Conservation (phyloP, 2,329 filamentous ascomycete species). For the Geosmithia flava region DNA sequence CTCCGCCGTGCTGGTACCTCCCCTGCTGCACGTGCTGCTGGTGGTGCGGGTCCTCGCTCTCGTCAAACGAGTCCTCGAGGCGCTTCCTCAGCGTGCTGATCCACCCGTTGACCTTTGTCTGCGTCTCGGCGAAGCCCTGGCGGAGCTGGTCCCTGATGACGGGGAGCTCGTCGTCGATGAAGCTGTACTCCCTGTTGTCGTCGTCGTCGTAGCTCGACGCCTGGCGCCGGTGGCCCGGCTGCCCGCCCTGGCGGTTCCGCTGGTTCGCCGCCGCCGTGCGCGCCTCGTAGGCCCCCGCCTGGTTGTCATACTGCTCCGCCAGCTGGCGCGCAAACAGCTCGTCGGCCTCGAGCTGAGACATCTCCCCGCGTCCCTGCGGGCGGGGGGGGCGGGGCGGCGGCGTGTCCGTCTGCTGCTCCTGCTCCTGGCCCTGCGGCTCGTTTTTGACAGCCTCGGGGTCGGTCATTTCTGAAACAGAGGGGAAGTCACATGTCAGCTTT, state of each 20-base stretch:
- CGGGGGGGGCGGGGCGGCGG: conserved; percentile 71
- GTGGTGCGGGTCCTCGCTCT: conserved; percentile 37
- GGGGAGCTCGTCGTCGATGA: conserved; percentile 91
- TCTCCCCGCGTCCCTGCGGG: conserved; percentile 48
- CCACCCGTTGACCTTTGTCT: conserved; percentile 87
- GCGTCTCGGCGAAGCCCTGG: conserved; percentile 91
- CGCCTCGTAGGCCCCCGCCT: conserved; percentile 40
- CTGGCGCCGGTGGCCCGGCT: conserved; percentile 20
- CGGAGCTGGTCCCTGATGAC: conserved; percentile 85
- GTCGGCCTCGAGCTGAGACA: conserved; percentile 79
- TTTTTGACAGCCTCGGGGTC: conserved; percentile 56
- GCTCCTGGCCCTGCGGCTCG: conserved; percentile 28
- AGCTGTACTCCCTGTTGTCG: conserved; percentile 70
- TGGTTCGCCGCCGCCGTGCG: conserved; percentile 30
- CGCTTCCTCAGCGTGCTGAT: conserved; percentile 86
- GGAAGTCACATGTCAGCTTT: neutral
- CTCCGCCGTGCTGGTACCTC: conserved; percentile 11
- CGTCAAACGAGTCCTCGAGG: conserved; percentile 77
- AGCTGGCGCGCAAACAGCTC: conserved; percentile 87
- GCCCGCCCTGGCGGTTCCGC: neutral
- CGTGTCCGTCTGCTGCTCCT: conserved; percentile 24
- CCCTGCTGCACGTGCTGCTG: conserved; percentile 31
- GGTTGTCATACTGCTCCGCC: conserved; percentile 73
- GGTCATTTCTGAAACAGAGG: conserved; percentile 50
- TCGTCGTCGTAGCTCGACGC: conserved; percentile 22